These are phyloP conservation scores for Oryza rufipogon DNA, from an alignment of 176 grass and related monocot species.

Conservation along the genomic window DNA sequence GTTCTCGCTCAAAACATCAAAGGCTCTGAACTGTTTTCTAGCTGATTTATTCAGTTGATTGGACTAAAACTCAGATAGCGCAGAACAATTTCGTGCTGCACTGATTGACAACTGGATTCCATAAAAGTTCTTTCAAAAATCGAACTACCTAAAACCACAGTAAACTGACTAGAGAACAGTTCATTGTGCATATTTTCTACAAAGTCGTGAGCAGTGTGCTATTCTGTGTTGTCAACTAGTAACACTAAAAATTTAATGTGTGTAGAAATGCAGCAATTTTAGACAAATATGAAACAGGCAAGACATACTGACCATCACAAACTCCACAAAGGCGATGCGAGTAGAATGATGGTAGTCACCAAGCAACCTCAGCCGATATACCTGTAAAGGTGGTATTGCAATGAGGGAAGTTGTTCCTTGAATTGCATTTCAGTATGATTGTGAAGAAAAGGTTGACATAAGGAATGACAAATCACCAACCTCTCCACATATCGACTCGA, in stretches of 20 bases:
- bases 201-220: background rate
- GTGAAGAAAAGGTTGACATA: slow-evolving; percentile 16
- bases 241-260: slow-evolving; percentile 5
- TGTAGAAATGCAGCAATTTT: background rate
- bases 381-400: slow-evolving; percentile 54
- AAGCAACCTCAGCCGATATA: slow-evolving; percentile 91
- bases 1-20: background rate
- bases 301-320: slow-evolving; percentile 80
- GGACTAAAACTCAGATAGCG: background rate
- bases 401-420: slow-evolving; percentile 8
- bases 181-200: slow-evolving; percentile 6
- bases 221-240: background rate
- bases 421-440: slow-evolving; percentile 29
- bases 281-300: background rate
- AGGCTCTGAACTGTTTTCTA: slow-evolving; percentile 16
- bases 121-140: background rate
- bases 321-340: slow-evolving; percentile 97
- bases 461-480: slow-evolving; percentile 50
- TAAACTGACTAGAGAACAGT: background rate
- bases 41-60: slow-evolving; percentile 3
- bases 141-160: background rate
- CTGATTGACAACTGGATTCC: background rate
- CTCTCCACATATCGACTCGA: slow-evolving; percentile 98
- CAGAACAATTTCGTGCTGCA: background rate
- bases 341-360: slow-evolving; percentile 99